A percentile compares a stretch with the other conserved stretches of the same genome.
Evolutionary conservation across 177 flowering plant species (phyloP).

Genomic region (Vitis hybrid): DNA sequence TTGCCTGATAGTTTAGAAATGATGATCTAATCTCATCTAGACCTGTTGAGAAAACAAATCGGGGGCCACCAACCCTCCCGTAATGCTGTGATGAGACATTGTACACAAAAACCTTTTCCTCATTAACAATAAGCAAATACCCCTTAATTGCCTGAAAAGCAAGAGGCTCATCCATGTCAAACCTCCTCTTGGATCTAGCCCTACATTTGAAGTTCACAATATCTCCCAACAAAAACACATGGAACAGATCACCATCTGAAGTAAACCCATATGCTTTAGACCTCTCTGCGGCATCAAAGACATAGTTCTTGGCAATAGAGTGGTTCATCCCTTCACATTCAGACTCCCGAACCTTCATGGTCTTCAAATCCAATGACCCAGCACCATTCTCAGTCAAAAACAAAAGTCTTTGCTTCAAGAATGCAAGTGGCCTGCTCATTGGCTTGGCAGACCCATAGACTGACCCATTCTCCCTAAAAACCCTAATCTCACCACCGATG

Average conservation of each 20-base stretch:
- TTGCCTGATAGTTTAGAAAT: conserved; percentile 46
- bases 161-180: conserved; percentile 64
- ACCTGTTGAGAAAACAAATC: conserved; percentile 67
- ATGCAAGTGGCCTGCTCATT: conserved; percentile 62
- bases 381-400: conserved; percentile 91
- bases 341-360: conserved; percentile 72
- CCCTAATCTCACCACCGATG: conserved; percentile 55
- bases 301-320: conserved; percentile 61
- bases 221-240: conserved; percentile 80
- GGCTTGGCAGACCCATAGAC: conserved; percentile 57
- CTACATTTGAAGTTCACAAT: conserved; percentile 87
- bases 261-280: conserved; percentile 93
- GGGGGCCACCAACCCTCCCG: conserved; percentile 62
- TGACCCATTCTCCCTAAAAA: conserved; percentile 71
- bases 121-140: conserved; percentile 61
- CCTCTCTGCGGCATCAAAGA: conserved; percentile 83
- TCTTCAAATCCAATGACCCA: conserved; percentile 89
- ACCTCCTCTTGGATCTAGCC: conserved; percentile 77
- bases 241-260: conserved; percentile 76
- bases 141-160: conserved; percentile 80
- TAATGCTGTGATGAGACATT: conserved; percentile 85
- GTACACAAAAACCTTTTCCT: conserved; percentile 70
- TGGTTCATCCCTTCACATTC: conserved; percentile 90
- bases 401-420: conserved; percentile 91
- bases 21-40: conserved; percentile 73